phyloP scores from a whole-genome alignment of 1,139 yeast species.

The Neolecta irregularis region DNA sequence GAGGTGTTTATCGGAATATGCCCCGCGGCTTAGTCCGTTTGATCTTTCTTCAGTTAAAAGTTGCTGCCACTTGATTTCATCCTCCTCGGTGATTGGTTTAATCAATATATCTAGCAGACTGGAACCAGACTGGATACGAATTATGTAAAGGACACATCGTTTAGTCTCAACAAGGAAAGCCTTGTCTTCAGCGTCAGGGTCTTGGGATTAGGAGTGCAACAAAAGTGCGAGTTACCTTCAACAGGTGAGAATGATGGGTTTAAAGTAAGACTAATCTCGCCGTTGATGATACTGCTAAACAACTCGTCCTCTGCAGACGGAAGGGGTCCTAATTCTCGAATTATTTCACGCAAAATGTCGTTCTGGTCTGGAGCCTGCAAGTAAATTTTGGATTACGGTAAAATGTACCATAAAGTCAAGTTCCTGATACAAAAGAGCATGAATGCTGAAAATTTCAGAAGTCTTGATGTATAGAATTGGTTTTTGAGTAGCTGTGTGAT shows the following conservation, averaged over 20 bases:
- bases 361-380: slow-evolving; percentile 26
- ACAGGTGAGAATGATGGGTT: slow-evolving; percentile 28
- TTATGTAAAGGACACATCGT: slow-evolving; percentile 60
- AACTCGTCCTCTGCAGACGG: slow-evolving; percentile 26
- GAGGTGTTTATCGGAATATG: slow-evolving; percentile 5
- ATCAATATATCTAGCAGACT: slow-evolving; percentile 59
- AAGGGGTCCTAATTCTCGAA: slow-evolving; percentile 29
- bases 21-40: slow-evolving; percentile 19
- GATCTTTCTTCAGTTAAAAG: slow-evolving; percentile 36
- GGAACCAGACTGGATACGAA: slow-evolving; percentile 62
- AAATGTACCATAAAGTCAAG: slow-evolving; percentile 30
- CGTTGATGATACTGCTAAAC: slow-evolving; percentile 6
- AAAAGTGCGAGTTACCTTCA: slow-evolving; percentile 15
- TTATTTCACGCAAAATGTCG: slow-evolving; percentile 41
- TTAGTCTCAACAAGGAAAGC: slow-evolving; percentile 64
- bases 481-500: slow-evolving; percentile 48
- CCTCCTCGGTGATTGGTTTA: slow-evolving; percentile 51
- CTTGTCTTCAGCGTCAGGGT: slow-evolving; percentile 27
- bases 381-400: slow-evolving; percentile 15
- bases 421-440: slow-evolving; percentile 41
- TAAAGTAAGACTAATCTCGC: slow-evolving; percentile 27
- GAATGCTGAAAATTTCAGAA: slow-evolving; percentile 49
- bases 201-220: slow-evolving; percentile 12
- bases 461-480: slow-evolving; percentile 50
- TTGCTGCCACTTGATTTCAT: slow-evolving; percentile 47